phyloP scores from a whole-genome alignment of 2,329 filamentous ascomycete genomes.

The Rachicladosporium sp. region DNA sequence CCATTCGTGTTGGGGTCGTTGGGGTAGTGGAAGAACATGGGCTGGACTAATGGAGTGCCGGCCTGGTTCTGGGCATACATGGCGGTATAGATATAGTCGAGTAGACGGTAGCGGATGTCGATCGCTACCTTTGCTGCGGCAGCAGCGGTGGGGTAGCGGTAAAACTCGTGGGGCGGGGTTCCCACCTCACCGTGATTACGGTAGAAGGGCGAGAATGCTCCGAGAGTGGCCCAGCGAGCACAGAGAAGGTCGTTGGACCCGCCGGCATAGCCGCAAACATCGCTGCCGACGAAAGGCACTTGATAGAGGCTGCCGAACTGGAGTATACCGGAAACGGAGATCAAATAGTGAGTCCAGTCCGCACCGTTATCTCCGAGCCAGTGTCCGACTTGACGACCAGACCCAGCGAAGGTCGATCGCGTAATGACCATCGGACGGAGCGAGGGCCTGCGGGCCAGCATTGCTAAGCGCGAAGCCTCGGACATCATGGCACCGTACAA shows the following conservation, averaged over 20 bases:
- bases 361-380: conserved; percentile 43
- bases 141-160: conserved; percentile 50
- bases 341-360: conserved; percentile 28
- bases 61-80: conserved; percentile 45
- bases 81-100: conserved; percentile 65
- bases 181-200: conserved; percentile 52
- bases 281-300: conserved; percentile 34
- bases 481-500: conserved; percentile 53
- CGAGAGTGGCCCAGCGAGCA: conserved; percentile 57
- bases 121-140: conserved; percentile 54
- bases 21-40: conserved; percentile 57
- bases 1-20: conserved; percentile 40
- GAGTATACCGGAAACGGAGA: conserved; percentile 26
- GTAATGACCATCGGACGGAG: conserved; percentile 58
- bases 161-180: conserved; percentile 53
- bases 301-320: conserved; percentile 30
- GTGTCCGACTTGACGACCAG: conserved; percentile 44
- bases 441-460: conserved; percentile 49
- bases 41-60: conserved; percentile 53
- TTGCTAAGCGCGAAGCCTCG: conserved; percentile 47
- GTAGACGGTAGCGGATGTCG: conserved; percentile 53
- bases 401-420: conserved; percentile 59
- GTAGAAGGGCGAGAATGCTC: conserved; percentile 61
- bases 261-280: conserved; percentile 61
- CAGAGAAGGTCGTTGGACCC: conserved; percentile 56